phyloP scores from a whole-genome alignment of 768 basidiomycete species.

The Baorangia bicolor region DNA sequence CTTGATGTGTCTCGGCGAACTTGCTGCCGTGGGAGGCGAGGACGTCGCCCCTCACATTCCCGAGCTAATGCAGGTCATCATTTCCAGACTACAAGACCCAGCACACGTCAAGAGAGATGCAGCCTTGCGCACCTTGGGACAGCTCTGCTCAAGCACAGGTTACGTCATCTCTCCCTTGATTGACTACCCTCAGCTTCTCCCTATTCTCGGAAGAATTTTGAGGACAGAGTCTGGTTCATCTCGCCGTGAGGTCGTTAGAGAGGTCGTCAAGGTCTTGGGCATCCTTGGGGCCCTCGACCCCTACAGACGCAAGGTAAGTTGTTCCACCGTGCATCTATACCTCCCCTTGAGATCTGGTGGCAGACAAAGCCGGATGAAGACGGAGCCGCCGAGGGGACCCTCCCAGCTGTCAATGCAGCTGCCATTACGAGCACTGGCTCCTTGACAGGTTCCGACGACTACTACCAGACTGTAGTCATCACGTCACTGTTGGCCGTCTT shows the following conservation, averaged over 20 bases:
- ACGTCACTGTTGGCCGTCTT: conserved; percentile 82
- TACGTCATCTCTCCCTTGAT: conserved; percentile 90
- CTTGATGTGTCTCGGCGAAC: conserved; percentile 91
- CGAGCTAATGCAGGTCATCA: conserved; percentile 87
- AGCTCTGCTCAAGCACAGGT: conserved; percentile 93
- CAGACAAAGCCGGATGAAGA: conserved; percentile 67
- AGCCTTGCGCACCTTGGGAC: conserved; percentile 90
- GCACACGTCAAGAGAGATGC: conserved; percentile 89
- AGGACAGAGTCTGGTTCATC: conserved; percentile 75
- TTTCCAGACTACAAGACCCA: conserved; percentile 86
- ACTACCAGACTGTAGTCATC: conserved; percentile 96
- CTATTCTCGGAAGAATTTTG: conserved; percentile 79
- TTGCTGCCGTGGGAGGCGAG: conserved; percentile 91
- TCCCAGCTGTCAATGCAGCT: conserved; percentile 66
- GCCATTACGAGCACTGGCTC: conserved; percentile 62
- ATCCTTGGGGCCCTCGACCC: conserved; percentile 96
- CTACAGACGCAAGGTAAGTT: conserved; percentile 82
- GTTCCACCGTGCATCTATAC: neutral
- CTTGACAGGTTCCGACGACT: conserved; percentile 80
- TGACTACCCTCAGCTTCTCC: conserved; percentile 89
- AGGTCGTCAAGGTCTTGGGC: conserved; percentile 93
- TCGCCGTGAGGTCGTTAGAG: conserved; percentile 87
- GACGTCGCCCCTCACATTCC: conserved; percentile 82
- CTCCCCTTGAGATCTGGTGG: conserved; percentile 7
- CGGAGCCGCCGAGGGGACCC: conserved; percentile 53